Conservation (phyloP, 352 stramenopile genomes). For the Globisporangium middletonii region DNA sequence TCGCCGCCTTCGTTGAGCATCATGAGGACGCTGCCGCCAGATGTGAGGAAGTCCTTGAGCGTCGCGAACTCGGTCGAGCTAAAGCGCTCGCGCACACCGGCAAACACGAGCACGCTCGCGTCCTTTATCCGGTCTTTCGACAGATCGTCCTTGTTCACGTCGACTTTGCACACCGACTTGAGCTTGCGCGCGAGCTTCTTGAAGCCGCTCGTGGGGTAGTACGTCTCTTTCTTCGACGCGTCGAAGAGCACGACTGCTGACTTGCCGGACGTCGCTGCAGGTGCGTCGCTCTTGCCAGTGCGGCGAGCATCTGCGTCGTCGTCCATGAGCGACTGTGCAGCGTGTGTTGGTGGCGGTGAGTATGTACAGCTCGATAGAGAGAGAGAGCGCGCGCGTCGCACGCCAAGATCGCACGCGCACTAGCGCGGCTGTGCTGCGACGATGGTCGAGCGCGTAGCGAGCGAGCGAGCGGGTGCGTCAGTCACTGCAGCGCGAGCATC, state of each 20-base stretch:
- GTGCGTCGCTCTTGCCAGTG: slow-evolving; percentile 1
- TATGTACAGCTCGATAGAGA: background rate
- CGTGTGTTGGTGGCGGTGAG: background rate
- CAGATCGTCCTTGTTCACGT: slow-evolving; percentile 94
- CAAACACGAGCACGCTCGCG: slow-evolving; percentile 87
- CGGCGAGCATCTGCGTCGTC: slow-evolving; percentile 4
- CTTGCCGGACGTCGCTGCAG: slow-evolving; percentile 8
- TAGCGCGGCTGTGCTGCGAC: no score
- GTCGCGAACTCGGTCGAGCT: slow-evolving; percentile 81
- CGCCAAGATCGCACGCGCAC: no score
- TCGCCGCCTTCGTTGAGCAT: slow-evolving; percentile 91
- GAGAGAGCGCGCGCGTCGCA: no score
- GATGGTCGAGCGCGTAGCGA: no score
- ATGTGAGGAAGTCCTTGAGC: slow-evolving; percentile 87
- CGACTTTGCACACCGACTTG: slow-evolving; percentile 84
- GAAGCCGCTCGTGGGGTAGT: slow-evolving; percentile 87
- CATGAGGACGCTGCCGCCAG: slow-evolving; percentile 88
- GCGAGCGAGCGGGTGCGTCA: no score
- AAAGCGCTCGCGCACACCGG: slow-evolving; percentile 86
- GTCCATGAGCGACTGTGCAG: slow-evolving; percentile 8
- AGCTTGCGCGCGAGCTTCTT: slow-evolving; percentile 93
- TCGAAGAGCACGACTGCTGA: slow-evolving; percentile 79
- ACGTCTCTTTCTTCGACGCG: slow-evolving; percentile 91
- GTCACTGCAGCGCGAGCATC: no score
- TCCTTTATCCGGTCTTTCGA: slow-evolving; percentile 85